phyloP scores from a whole-genome alignment of 768 basidiomycete species.

The Phallus indusiatus region DNA sequence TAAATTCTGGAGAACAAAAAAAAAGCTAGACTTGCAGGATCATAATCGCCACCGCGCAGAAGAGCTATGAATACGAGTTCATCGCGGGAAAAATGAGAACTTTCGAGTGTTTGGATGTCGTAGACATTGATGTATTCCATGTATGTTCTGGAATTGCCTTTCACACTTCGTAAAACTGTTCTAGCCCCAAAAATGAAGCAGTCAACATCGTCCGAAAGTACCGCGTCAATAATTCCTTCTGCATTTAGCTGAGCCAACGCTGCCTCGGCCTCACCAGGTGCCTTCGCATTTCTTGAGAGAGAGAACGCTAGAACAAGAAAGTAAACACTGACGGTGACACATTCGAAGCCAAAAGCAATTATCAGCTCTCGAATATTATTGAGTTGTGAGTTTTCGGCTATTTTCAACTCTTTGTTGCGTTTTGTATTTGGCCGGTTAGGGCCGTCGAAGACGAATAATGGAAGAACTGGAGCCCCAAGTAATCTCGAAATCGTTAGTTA shows the following conservation, averaged over 20 bases:
- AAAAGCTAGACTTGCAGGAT: constrained; percentile 14
- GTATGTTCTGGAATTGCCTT: constrained; percentile 13
- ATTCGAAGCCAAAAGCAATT: constrained; percentile 22
- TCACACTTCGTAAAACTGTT: constrained; percentile 24
- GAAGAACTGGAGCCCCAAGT: constrained; percentile 25
- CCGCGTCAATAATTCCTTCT: constrained; percentile 29
- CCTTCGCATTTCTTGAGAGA: constrained; percentile 16
- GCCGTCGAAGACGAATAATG: constrained; percentile 43
- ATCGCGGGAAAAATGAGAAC: constrained; percentile 13
- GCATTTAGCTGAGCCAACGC: constrained; percentile 31
- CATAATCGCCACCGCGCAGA: constrained; percentile 29
- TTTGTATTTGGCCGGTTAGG: constrained; percentile 31
- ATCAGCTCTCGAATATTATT: constrained; percentile 24
- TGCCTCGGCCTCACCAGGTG: constrained; percentile 38
- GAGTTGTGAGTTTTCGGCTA: constrained; percentile 20
- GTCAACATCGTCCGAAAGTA: constrained; percentile 36
- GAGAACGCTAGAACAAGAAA: constrained; percentile 22
- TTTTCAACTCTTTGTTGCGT: constrained; percentile 23
- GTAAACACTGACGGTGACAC: constrained; percentile 16
- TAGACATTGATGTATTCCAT: constrained; percentile 14
- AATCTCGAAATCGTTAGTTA: constrained; percentile 18
- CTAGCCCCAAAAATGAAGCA: constrained; percentile 31
- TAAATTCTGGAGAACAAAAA: not conserved
- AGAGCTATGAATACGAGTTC: constrained; percentile 26
- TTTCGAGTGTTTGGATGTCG: constrained; percentile 16